Base-by-base conservation (phyloP, 2,329 filamentous ascomycete species). In the Cryphonectria carpinicola region DNA sequence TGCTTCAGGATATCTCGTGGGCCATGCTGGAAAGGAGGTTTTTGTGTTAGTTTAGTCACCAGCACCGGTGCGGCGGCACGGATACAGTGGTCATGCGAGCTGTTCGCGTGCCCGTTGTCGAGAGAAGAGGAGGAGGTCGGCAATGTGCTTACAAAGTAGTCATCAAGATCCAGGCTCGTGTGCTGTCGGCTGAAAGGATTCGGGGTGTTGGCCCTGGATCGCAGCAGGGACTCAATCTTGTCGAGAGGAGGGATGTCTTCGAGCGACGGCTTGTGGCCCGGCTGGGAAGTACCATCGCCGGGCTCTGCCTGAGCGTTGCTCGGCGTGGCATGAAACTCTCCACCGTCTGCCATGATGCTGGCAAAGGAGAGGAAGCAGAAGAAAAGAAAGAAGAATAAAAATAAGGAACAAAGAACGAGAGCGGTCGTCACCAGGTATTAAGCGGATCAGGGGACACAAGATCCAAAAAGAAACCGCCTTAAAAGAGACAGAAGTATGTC, bases 1-100 rank as follows among this genome's bases (percentile, higher is more conserved):
- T 94, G 92, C 76, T 89, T 89, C 70, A 89, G 84, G 72, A 92
- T 87, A 79, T 94, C 90, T 73, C 90, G 87, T 69, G 93, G 93
- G 19, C 88, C 89, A 22, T 79, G 79, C 82, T 84, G 61, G 25
- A 11, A 13, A 49, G 8, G 14, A 22, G 17, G 8, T 7, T 19
- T n/a, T 43, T 14, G 19, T n/a, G 49, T 39, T 17, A n/a, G 41
- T 52, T 28, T 35, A 43, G 22, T 37, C 5, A 19, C 22, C 5
- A 63, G 41, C 32, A 41, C 32, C 25, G 22, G 25, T 66, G 39
- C n/a, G 62, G n/a, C 41, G 62, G 39, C 41, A 41, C 54, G 28
- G 54, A 58, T 14, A 19, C 28, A 8, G n/a, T 22, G 49, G 49
- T 22, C 10, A 25, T 28, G 22, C 49, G 49, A 11, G 49, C 49